Evolutionary conservation across 768 basidiomycete species (phyloP).

Genomic region (Collybia nuda): DNA sequence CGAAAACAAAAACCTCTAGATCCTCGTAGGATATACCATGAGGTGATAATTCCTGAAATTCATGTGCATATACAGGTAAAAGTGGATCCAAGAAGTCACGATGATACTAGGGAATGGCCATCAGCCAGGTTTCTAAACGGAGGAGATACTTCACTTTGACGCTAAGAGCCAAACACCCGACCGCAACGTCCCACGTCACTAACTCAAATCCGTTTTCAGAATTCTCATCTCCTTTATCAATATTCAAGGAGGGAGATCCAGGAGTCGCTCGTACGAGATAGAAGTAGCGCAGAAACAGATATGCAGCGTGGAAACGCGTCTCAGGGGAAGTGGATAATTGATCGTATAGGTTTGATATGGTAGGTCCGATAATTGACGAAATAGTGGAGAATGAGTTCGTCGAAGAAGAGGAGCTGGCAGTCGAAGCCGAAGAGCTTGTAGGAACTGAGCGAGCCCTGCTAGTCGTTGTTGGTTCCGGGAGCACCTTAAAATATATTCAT

Average conservation of each 20-base stretch:
- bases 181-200: constrained; percentile 56
- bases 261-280: constrained; percentile 25
- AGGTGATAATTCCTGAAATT: constrained; percentile 52
- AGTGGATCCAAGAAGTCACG: constrained; percentile 63
- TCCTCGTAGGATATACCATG: constrained; percentile 43
- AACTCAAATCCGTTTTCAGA: constrained; percentile 27
- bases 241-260: constrained; percentile 7
- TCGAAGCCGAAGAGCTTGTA: neutral
- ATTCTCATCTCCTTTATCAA: neutral
- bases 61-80: constrained; percentile 46
- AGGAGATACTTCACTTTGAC: constrained; percentile 46
- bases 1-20: constrained; percentile 45
- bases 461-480: neutral
- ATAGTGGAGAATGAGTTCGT: constrained; percentile 1
- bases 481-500: neutral
- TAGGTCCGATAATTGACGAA: constrained; percentile 12
- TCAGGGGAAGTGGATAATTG: constrained; percentile 54
- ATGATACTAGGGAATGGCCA: constrained; percentile 45
- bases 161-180: constrained; percentile 59
- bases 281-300: constrained; percentile 60
- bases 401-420: constrained; percentile 9
- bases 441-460: neutral
- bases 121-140: neutral
- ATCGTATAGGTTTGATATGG: constrained; percentile 40
- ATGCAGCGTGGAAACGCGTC: constrained; percentile 65